Base-by-base conservation (phyloP, 768 basidiomycete species). In the Termitomyces sp. region DNA sequence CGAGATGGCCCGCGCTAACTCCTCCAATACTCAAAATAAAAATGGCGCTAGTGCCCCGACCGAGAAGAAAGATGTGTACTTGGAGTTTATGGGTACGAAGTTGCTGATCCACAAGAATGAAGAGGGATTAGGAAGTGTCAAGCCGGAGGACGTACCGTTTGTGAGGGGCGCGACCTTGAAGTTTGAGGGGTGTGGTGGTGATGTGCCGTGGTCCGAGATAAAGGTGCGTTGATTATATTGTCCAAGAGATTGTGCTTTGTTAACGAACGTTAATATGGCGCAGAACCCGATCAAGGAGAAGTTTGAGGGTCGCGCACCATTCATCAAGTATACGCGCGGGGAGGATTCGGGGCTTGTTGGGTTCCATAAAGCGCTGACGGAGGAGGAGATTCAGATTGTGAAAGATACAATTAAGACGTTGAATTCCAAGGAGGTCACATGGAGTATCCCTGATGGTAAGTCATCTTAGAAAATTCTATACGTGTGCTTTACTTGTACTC, bases 31-130 rank as follows among this genome's bases (percentile, higher is more conserved):
- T 5, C 26, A 66, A 30, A 72, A 64, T 46, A 71, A 65, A 24
- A 56, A 59, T 5, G 66, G 61, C 32, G 55, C 55, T 8, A 37
- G 70, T 42, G 76, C 74, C 57, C 72, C 51, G 2, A 24, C 30
- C 8, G 57, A 53, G 46, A 71, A 76, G 62, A 83, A 82, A 18
- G 86, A 91, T 49, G 75, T 91, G 1, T 85, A 79, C 59, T 80
- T 93, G 51, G 86, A 92, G 62, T 90, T 90, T 70, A 79, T 93
- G 73, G 90, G 89, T 9, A 78, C 74, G 46, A 87, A 85, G 59
- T 70, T 93, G 52, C 80, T 82, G 53, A 86, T 91, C 54, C 76
- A 83, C 53, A 74, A 82, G 43, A 84, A 85, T 53, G 81, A 83
- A 46, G 82, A 80, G 39, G 86, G 82, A 1, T 79, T 81, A 52